Conservation (phyloP, 495 filamentous ascomycete species). For the Thozetella sp. region DNA sequence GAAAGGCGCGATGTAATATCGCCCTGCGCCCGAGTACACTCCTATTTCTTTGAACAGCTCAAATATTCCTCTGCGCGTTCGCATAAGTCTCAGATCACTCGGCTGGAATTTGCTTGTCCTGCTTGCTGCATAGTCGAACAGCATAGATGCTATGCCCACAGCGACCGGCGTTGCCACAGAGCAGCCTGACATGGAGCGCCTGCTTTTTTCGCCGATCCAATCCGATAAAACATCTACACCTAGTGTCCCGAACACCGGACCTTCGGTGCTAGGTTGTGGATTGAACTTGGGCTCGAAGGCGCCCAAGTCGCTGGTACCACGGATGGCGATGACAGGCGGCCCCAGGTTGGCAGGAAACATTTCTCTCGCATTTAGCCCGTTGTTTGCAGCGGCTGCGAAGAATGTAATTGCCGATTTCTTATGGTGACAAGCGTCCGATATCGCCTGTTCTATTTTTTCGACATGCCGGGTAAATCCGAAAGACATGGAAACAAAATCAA, state of each 20-base stretch:
- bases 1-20: constrained; percentile 7
- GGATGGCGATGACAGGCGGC: constrained; percentile 4
- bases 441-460: not conserved
- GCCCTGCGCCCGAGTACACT: not conserved
- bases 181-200: constrained; percentile 4
- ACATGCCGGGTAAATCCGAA: not conserved
- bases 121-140: constrained; percentile 5
- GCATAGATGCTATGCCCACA: not conserved
- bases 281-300: constrained; percentile 6
- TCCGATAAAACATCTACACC: constrained; percentile 11
- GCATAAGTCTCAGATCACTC: constrained; percentile 3
- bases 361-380: constrained; percentile 7
- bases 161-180: constrained; percentile 7
- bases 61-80: constrained; percentile 6
- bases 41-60: constrained; percentile 10
- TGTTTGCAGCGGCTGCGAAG: constrained; percentile 7
- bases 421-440: not conserved
- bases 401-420: constrained; percentile 4
- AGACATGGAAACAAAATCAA: constrained; percentile 7
- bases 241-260: constrained; percentile 9
- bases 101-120: not conserved
- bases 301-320: constrained; percentile 5
- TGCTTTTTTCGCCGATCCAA: constrained; percentile 1
- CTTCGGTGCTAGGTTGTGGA: constrained; percentile 5
- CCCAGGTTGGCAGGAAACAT: constrained; percentile 12